Evolutionary conservation across 441 rosid species (phyloP).

Genomic region (Erysimum pusillum): DNA sequence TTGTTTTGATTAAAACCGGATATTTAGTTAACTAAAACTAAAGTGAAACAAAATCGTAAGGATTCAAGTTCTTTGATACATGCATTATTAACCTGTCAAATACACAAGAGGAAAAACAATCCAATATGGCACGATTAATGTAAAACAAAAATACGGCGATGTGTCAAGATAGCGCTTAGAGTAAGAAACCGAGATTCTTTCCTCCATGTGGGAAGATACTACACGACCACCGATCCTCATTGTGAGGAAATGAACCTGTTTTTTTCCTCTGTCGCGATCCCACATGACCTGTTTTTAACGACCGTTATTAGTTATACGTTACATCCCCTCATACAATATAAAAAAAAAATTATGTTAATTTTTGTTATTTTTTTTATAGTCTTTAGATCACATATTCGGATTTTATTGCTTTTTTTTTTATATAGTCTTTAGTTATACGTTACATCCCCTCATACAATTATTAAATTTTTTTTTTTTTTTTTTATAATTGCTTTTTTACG

Average conservation of each 20-base stretch:
- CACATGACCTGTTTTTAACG: constrained; percentile 35
- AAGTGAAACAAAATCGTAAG: background rate
- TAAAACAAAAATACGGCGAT: constrained; percentile 3
- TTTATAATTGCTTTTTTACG: background rate
- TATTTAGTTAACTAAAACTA: background rate
- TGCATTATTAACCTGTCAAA: background rate
- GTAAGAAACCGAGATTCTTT: constrained; percentile 24
- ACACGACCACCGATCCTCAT: constrained; percentile 40
- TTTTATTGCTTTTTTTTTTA: too few species aligned
- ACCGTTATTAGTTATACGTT: background rate
- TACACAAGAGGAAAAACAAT: background rate
- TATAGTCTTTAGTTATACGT: too few species aligned
- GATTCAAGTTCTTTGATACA: background rate
- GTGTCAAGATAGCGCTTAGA: background rate
- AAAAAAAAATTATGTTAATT: too few species aligned
- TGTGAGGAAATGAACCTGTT: constrained; percentile 32
- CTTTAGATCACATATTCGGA: too few species aligned
- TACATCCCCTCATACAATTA: too few species aligned
- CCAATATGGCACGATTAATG: too few species aligned
- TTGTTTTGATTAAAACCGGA: background rate
- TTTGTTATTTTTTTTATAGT: too few species aligned
- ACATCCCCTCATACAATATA: background rate
- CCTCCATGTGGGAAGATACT: constrained; percentile 36
- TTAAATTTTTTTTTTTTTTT: too few species aligned
- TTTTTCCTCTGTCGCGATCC: constrained; percentile 14